Percentiles rank a stretch among this genome's conserved stretches.
phyloP scores from a whole-genome alignment of 345 rosid genomes.

The Pugionium cornutum region DNA sequence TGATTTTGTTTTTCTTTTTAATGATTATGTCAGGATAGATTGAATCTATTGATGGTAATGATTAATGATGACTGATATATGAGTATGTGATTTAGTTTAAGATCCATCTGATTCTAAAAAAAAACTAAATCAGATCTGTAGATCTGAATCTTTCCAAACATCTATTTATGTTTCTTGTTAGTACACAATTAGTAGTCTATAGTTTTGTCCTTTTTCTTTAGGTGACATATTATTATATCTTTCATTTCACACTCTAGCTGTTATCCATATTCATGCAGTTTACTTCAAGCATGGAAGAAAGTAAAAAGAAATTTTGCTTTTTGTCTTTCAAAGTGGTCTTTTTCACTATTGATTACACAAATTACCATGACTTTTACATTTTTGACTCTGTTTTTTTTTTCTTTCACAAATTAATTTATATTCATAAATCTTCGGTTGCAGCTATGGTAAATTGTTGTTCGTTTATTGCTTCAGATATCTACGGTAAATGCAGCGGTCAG shows the following conservation, averaged over 20 bases:
- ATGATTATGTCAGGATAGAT: conserved; percentile 29
- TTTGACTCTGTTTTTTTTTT: neutral
- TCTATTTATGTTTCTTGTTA: conserved; percentile 9
- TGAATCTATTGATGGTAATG: conserved; percentile 20
- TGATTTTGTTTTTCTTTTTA: conserved; percentile 33
- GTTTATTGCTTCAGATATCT: no score
- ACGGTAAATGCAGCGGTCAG: no score
- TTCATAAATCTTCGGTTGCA: no score
- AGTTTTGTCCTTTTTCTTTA: conserved; percentile 23
- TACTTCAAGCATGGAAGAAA: conserved; percentile 7
- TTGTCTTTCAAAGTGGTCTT: conserved; percentile 25
- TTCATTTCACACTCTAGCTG: neutral
- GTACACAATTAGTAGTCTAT: conserved; percentile 30
- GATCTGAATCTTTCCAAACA: conserved; percentile 28
- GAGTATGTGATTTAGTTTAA: conserved; percentile 27
- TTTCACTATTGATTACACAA: conserved; percentile 35
- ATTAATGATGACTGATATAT: conserved; percentile 21
- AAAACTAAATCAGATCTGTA: conserved; percentile 32
- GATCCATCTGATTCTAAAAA: conserved; percentile 18
- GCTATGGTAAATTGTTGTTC: no score
- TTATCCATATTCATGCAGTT: conserved; percentile 6
- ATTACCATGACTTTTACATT: conserved; percentile 24
- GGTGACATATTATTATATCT: neutral
- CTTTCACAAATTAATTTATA: no score
- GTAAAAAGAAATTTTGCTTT: neutral